Conservation (phyloP, 352 stramenopile species). For the Paralagenidium karlingii region DNA sequence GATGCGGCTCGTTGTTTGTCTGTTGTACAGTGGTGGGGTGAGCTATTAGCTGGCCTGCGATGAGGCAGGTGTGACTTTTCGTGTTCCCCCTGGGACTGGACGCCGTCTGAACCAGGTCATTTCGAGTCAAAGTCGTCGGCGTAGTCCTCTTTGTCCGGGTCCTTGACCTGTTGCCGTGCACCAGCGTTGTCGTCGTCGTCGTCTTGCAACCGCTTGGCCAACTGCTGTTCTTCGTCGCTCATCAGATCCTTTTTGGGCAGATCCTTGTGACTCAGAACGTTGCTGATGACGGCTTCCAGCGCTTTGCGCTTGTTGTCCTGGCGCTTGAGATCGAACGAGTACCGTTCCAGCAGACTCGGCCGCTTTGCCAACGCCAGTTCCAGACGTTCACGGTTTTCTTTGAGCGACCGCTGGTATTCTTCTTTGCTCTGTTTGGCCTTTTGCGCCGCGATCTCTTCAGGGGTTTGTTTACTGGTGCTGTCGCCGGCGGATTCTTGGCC, state of each 20-base stretch:
- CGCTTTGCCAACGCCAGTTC: conserved; percentile 21
- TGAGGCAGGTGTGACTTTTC: no score
- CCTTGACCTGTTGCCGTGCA: neutral
- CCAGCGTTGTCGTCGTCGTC: conserved; percentile 1
- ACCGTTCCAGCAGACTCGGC: conserved; percentile 63
- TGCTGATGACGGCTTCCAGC: conserved; percentile 57
- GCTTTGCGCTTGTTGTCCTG: conserved; percentile 53
- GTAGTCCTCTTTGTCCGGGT: neutral
- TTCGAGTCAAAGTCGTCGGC: conserved; percentile 5
- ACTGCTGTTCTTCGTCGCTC: conserved; percentile 52
- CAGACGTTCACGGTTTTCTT: conserved; percentile 48
- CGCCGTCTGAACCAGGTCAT: no score
- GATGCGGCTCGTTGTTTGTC: no score
- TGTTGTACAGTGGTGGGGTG: no score
- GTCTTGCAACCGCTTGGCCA: conserved; percentile 22
- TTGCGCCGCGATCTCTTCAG: conserved; percentile 29
- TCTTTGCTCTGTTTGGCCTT: conserved; percentile 36
- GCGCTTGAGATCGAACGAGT: conserved; percentile 48
- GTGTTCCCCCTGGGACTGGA: no score
- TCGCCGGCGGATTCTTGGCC: no score
- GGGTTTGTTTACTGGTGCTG: no score
- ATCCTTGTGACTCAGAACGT: conserved; percentile 54
- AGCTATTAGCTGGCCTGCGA: no score
- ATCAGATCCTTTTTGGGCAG: conserved; percentile 43
- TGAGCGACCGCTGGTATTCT: conserved; percentile 42